Evolutionary conservation across 2,329 filamentous ascomycete species (phyloP), one percentile per base, ranked within the genome.

Genomic region (Hymenoscyphus fraxineus): DNA sequence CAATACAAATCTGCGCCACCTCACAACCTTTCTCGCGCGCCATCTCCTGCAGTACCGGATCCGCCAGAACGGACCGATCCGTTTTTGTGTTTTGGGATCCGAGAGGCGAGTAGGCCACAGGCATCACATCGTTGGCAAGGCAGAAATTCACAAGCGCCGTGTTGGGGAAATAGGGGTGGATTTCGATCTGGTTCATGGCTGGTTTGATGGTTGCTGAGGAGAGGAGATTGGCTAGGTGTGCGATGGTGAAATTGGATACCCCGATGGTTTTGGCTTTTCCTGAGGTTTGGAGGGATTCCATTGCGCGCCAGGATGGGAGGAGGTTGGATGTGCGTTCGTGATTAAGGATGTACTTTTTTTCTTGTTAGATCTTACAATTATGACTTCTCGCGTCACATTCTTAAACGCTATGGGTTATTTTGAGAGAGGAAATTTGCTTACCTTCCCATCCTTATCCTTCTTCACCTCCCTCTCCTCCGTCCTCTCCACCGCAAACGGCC

Each of bases 401-500:
- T 6, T 6, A 15, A 22, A 6, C 12, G 12, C 19, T 31, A 6
- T 13, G 51, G 22, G 6, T 31, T 31, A 9, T 22, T 56, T 56
- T 27, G 9, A 32, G 15, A 9, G 51, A 22, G 38, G 59, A 66
- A 61, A 2, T 22, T 1, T 1, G 7, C 31, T 61, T 74, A 82
- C 80, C 77, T 83, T 83, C 63, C 81, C 81, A 75, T 84, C 80
- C 57, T 79, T 71, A 58, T 80, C 81, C 65, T 83, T 74, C 60
- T 80, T 79, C 47, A 77, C 70, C 73, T 85, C 88, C 75, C 92
- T 75, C 73, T 93, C 88, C n/a, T 85, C 80, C 58, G 86, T 85
- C 77, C 87, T 92, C 92, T 94, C 85, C 90, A 86, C 64, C 85
- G 87, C 63, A 90, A 80, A 80, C 2, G 91, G 89, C 91, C 91